These are phyloP conservation scores for Tulasnella sp. DNA, from an alignment of 768 basidiomycete species.

Conservation along the genomic window DNA sequence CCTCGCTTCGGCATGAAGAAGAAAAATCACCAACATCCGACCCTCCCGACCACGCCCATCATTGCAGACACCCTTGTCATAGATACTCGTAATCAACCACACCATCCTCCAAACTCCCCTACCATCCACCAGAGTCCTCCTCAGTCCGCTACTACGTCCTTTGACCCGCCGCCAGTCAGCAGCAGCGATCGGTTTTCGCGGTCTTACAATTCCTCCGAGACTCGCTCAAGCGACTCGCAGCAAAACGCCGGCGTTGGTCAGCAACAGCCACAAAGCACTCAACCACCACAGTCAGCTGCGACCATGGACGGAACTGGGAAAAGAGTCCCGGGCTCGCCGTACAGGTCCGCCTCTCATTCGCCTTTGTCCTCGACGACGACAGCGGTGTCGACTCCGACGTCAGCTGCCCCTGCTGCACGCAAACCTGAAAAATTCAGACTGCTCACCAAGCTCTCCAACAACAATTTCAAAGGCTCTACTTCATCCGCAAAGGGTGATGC, in stretches of 20 bases:
- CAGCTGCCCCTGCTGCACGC: background rate
- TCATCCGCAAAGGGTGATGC: slow-evolving; percentile 7
- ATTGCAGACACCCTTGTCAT: slow-evolving; percentile 25
- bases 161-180: slow-evolving; percentile 13
- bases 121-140: slow-evolving; percentile 23
- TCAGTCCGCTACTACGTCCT: slow-evolving; percentile 6
- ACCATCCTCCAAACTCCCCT: slow-evolving; percentile 18
- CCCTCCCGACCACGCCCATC: slow-evolving; percentile 14
- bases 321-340: slow-evolving; percentile 24
- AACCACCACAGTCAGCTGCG: slow-evolving; percentile 7
- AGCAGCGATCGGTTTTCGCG: slow-evolving; percentile 21
- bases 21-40: slow-evolving; percentile 17
- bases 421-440: slow-evolving; percentile 29
- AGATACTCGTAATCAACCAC: slow-evolving; percentile 7
- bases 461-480: slow-evolving; percentile 17
- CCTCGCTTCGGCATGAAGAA: slow-evolving; percentile 26
- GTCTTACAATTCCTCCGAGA: slow-evolving; percentile 75
- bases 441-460: slow-evolving; percentile 22
- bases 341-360: slow-evolving; percentile 25
- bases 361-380: slow-evolving; percentile 24
- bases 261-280: slow-evolving; percentile 13
- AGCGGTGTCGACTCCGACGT: slow-evolving; percentile 8
- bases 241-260: slow-evolving; percentile 18
- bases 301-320: slow-evolving; percentile 16
- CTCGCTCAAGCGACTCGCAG: slow-evolving; percentile 68